Evolutionary conservation across 208 protist species (phyloP).

Genomic region (Naegleria lovaniensis): DNA sequence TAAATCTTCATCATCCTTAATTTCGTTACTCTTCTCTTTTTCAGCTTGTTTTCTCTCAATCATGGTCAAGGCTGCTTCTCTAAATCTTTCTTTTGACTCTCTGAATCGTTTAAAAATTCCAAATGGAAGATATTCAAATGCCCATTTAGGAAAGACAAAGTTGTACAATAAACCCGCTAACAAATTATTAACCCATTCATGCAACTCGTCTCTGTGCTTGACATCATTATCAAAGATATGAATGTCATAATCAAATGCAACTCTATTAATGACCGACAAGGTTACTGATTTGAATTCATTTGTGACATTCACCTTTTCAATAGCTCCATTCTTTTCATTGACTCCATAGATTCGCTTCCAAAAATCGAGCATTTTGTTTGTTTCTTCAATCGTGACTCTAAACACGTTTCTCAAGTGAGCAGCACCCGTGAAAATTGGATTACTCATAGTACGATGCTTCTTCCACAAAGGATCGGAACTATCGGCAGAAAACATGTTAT

Average conservation of each 20-base stretch:
- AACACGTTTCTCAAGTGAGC: slow-evolving; percentile 3
- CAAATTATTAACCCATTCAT: background rate
- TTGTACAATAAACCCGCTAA: background rate
- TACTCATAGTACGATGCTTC: background rate
- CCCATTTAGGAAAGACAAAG: background rate
- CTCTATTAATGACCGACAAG: background rate
- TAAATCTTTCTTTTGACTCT: background rate
- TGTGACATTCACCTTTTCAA: background rate
- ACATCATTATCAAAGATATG: background rate
- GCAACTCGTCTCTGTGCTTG: background rate
- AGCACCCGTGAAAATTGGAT: background rate
- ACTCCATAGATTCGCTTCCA: background rate
- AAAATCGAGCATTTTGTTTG: background rate
- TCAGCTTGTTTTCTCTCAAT: background rate
- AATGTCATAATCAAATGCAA: background rate
- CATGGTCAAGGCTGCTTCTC: background rate
- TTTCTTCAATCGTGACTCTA: background rate
- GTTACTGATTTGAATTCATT: background rate
- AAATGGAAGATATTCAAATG: background rate
- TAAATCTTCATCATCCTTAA: background rate
- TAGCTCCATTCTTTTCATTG: background rate
- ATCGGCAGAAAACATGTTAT: background rate
- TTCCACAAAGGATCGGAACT: background rate
- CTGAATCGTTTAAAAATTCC: background rate
- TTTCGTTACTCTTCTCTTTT: background rate